Evolutionary conservation across 73 alveolate genomes (phyloP), one percentile per base, ranked within the genome.

Genomic region (Paraurostyla sp.): DNA sequence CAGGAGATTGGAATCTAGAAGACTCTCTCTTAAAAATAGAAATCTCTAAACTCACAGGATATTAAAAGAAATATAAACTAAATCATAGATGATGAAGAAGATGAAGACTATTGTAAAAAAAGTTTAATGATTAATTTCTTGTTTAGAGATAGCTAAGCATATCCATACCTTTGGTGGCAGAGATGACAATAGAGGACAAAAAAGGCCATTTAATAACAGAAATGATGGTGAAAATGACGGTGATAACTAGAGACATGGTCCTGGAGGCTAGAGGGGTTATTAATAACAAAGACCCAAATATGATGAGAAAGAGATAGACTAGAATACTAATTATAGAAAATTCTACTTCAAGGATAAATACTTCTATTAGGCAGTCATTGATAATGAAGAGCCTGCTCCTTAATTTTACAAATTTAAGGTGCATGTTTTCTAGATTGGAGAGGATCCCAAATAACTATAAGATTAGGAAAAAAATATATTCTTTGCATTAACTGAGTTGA

Each of bases 31-130:
- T 3, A 60, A 29, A 60, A 60, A 33, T 6, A 60, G 22, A 60
- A 60, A 60, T 60, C 78, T 16, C 45, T 60, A 6, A 60, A 9
- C 49, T 60, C 78, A 11, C 78, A 60, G 78, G 78, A 60, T 60
- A 60, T 60, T 45, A 45, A 60, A 33, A 60, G 78, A 33, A 60
- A 60, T 60, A 27, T 60, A 13, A 56, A 56, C 23, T 60, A 9
- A 30, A 27, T 27, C 13, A 25, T 60, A 13, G 78, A 4, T 13
- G 78, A 60, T 32, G 78, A 60, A 13, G 78, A 60, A 29, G 49
- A 60, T 23, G 49, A 16, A 29, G 50, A 30, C 4, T 60, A 60
- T 4, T 6, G 69, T 60, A 25, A 60, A 13, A 29, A 9, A 9
- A 6, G 25, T 16, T 9, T 9, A 2, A 60, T 33, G 3, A 9